Base-by-base conservation (phyloP, 176 grass and related monocot species). In the Oryza nivara region DNA sequence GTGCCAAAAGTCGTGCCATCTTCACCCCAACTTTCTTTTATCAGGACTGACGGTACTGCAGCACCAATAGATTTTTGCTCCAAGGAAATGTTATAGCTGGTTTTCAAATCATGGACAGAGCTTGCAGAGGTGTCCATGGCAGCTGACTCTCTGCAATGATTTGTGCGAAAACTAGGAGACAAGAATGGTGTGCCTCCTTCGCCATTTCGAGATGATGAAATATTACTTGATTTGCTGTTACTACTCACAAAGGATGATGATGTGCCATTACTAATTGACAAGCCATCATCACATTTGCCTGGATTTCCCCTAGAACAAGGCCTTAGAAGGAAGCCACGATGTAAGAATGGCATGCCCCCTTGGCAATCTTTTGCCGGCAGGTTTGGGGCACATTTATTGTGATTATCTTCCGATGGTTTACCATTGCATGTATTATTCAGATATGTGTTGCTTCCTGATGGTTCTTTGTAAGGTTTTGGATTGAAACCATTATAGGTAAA, bases 381-480 rank as follows among this genome's bases (percentile, higher is more conserved):
- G 38, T 76, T 26, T 25, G 10, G 11, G 28, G 61, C 3, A 52
- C 38, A 60, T 75, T 74, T 16, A 19, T 45, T 56, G 28, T 79
- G 49, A 13, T 66, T 48, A 4, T 56, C 58, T 28, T 44, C 22
- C 25, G 4, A 47, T 43, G 52, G 44, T 86, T 68, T 79, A 61
- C 76, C 54, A 73, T 72, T 77, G 68, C n/a, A 46, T 74, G 80
- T 66, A 15, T 65, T 81, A 68, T 38, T 84, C 30, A 35, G 66
- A 78, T 72, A 73, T 36, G 44, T 73, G 49, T 71, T 81, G 52
- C 67, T 80, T 41, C 32, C 58, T 80, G 75, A 86, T 66, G 77
- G 87, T 78, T 86, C 54, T 54, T 25, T 78, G 67, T 91, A 79
- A 69, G 89, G 83, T 52, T 71, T 92, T 71, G 85, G 73, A 61